Percentiles rank a stretch among this genome's conserved stretches.
Conservation (phyloP, 768 basidiomycete species). For the Pulveroboletus sp. region DNA sequence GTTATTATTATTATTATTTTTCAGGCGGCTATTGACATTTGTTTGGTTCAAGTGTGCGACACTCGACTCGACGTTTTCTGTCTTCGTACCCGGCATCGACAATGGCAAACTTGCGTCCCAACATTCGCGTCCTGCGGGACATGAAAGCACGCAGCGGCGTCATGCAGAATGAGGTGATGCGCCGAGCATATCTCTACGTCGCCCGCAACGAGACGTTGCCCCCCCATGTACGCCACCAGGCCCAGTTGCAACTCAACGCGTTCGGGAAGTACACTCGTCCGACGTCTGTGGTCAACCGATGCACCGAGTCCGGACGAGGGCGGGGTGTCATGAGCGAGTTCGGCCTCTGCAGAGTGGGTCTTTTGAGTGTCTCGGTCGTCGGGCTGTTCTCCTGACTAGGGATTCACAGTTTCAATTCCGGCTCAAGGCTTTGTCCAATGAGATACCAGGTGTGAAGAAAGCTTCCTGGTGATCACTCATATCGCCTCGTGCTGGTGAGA, state of each 20-base stretch:
- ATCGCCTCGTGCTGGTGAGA: not conserved
- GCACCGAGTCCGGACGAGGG: conserved; percentile 78
- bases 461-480: conserved; percentile 71
- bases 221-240: conserved; percentile 85
- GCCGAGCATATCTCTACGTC: conserved; percentile 89
- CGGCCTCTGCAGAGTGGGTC: conserved; percentile 69
- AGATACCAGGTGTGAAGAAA: conserved; percentile 84
- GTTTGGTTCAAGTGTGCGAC: conserved; percentile 13
- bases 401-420: conserved; percentile 81
- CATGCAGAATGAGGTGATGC: conserved; percentile 69
- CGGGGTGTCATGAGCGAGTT: conserved; percentile 89
- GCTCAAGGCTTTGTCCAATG: conserved; percentile 72
- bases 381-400: not conserved
- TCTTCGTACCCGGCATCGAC: too few relatives aligned
- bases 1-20: too few relatives aligned
- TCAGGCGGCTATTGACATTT: conserved; percentile 15
- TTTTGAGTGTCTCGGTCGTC: not conserved
- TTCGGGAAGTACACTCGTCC: conserved; percentile 80
- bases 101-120: conserved; percentile 32
- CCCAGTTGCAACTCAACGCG: conserved; percentile 88
- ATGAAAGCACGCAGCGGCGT: conserved; percentile 73
- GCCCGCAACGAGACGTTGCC: conserved; percentile 90
- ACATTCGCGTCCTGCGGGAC: conserved; percentile 63
- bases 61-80: too few relatives aligned
- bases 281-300: conserved; percentile 87